Conservation (phyloP, 148 eudicot genomes). For the Tetragonia tetragonoides region DNA sequence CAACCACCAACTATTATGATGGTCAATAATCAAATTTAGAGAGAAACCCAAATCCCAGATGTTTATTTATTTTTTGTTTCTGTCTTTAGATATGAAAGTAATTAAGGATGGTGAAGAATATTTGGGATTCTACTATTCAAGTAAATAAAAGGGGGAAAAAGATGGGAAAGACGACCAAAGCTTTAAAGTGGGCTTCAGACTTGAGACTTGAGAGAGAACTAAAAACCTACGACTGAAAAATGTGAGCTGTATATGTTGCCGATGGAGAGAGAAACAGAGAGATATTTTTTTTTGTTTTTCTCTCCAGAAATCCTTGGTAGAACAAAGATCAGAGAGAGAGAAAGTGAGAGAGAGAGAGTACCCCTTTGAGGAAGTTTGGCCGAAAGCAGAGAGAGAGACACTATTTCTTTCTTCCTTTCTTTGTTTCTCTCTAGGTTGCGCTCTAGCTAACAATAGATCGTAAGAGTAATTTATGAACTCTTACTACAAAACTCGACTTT, state of each 20-base stretch:
- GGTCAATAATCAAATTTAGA: neutral
- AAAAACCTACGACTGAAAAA: constrained; percentile 38
- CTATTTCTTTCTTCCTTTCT: neutral
- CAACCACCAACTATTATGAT: too few relatives aligned
- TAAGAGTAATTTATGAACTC: too few relatives aligned
- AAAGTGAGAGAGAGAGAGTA: neutral
- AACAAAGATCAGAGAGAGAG: neutral
- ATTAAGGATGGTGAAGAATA: neutral
- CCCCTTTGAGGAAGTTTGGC: constrained; percentile 35
- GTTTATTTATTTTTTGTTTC: constrained; percentile 5
- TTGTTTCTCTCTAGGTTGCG: constrained; percentile 1
- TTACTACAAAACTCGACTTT: too few relatives aligned
- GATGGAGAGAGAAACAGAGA: constrained; percentile 19
- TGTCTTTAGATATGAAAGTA: constrained; percentile 18
- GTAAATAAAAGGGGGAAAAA: constrained; percentile 1
- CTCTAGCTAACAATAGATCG: neutral
- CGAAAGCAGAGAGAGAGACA: constrained; percentile 26
- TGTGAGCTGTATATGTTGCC: constrained; percentile 38
- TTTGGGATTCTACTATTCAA: neutral
- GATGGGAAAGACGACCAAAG: constrained; percentile 16
- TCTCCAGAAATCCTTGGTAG: neutral
- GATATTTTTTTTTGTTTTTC: neutral
- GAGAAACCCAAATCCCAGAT: neutral
- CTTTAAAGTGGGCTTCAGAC: constrained; percentile 37
- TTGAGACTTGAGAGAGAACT: neutral